Base-by-base conservation (phyloP, 2,329 filamentous ascomycete genomes). In the Sporothrix luriei region DNA sequence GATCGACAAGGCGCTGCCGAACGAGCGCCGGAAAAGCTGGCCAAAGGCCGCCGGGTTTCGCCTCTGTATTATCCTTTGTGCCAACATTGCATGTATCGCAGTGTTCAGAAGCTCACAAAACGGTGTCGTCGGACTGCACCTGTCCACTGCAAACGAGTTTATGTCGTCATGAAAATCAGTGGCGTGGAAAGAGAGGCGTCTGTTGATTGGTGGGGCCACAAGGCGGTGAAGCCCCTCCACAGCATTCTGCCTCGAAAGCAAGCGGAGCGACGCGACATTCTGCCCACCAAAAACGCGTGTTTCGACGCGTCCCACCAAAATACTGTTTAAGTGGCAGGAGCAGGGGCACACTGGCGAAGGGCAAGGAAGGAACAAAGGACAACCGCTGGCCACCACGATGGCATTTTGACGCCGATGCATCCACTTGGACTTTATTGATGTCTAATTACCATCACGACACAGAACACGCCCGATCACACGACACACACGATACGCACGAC, bases 1-100 rank as follows among this genome's bases (percentile, higher is more conserved):
- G 52, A 79, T 82, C 9, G 80, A 76, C 24, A 88, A 74, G 7
- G 82, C 85, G 48, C 83, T 83, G 46, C 83, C 82, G 4, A 87
- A 72, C 19, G 75, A 70, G 43, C 85, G 76, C 2, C 51, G 21
- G 0, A 62, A 49, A 66, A 72, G 70, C 72, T 21, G 72, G 69
- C 14, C 62, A 66, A 69, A 62, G 24, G 64, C 74, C 68, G 65
- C 76, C 71, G 57, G 73, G 46, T 70, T 69, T 21, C 75, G 70
- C 43, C 78, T 75, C 13, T 76, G 72, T 1, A 70, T 0, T 13
- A 29, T 57, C 75, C 73, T 70, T 76, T 73, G 65, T 76, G 70
- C 62, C 79, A 67, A 59, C 69, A 69, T 71, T n/a, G 16, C 59
- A 14, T 26, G 43, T 38, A 46, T 43, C 2, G 40, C 24, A 40